These are phyloP conservation scores for Solanum gracilifrons DNA, from an alignment of 257 asterid genomes.

Conservation along the genomic window DNA sequence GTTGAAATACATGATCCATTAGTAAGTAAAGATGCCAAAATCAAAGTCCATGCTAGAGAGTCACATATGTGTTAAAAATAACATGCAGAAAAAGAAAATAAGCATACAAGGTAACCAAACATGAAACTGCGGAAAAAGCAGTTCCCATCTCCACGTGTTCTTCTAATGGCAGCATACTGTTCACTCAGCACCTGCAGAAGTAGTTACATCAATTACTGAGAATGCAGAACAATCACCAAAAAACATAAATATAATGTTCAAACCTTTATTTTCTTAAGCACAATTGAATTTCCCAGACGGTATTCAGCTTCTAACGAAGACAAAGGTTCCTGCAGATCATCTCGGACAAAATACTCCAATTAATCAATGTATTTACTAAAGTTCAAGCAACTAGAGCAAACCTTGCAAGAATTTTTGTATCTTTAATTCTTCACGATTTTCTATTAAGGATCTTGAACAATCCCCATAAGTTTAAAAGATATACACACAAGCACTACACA, in stretches of 20 bases:
- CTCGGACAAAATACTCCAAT: neutral
- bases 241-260: neutral
- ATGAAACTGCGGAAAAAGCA: slow-evolving; percentile 97
- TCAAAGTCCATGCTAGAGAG: neutral
- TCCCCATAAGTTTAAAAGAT: neutral
- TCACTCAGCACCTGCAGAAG: slow-evolving; percentile 51
- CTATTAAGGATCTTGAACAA: neutral
- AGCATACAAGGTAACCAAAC: slow-evolving; percentile 86
- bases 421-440: neutral
- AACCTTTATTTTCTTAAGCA: slow-evolving; percentile 87
- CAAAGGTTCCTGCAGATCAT: slow-evolving; percentile 65
- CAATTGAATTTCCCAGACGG: slow-evolving; percentile 69
- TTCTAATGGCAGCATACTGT: slow-evolving; percentile 76
- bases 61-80: neutral
- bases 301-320: slow-evolving; percentile 74
- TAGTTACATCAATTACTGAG: neutral
- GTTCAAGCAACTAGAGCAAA: neutral
- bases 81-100: neutral
- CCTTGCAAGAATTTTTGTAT: neutral
- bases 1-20: slow-evolving; percentile 7
- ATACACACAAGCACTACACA: neutral
- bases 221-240: neutral
- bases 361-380: neutral
- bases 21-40: slow-evolving; percentile 3
- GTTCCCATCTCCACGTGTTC: slow-evolving; percentile 94